phyloP scores from a whole-genome alignment of 1,284 basidiomycete species.

The Gymnopus androsaceus region DNA sequence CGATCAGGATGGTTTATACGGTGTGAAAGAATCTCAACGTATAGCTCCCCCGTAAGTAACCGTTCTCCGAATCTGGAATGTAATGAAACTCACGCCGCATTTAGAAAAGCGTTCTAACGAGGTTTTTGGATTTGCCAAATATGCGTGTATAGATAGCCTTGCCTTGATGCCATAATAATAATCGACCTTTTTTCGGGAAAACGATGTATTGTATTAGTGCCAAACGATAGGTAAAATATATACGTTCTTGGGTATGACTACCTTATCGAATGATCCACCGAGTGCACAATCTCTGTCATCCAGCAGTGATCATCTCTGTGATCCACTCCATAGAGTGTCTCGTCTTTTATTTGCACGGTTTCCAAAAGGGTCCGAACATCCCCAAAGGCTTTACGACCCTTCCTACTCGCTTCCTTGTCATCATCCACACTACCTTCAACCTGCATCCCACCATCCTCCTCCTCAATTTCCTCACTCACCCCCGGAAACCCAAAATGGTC shows the following conservation, averaged over 20 bases:
- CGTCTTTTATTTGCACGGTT: slow-evolving; percentile 66
- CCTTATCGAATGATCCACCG: too few species aligned
- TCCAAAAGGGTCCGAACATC: slow-evolving; percentile 63
- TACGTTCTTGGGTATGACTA: too few species aligned
- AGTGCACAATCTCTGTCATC: too few species aligned
- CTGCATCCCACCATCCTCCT: slow-evolving; percentile 44
- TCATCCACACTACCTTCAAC: slow-evolving; percentile 37
- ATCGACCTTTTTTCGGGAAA: too few species aligned
- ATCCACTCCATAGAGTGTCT: slow-evolving; percentile 76
- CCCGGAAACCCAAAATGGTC: slow-evolving; percentile 85
- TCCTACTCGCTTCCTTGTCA: slow-evolving; percentile 65
- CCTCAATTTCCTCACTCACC: slow-evolving; percentile 64
- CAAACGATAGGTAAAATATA: too few species aligned
- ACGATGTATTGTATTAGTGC: too few species aligned
- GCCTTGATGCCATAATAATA: slow-evolving; percentile 57
- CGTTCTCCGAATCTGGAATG: slow-evolving; percentile 3
- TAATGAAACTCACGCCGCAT: not conserved
- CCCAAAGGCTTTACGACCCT: slow-evolving; percentile 69
- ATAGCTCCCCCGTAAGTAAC: slow-evolving; percentile 49
- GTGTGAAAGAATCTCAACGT: slow-evolving; percentile 36
- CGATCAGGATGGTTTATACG: slow-evolving; percentile 58
- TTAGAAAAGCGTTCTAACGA: slow-evolving; percentile 46
- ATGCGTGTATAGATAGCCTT: slow-evolving; percentile 54
- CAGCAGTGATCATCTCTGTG: slow-evolving; percentile 74
- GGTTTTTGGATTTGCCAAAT: slow-evolving; percentile 55